These are phyloP conservation scores for Phytophthora colocasiae DNA, from an alignment of 352 stramenopile species.

Conservation along the genomic window DNA sequence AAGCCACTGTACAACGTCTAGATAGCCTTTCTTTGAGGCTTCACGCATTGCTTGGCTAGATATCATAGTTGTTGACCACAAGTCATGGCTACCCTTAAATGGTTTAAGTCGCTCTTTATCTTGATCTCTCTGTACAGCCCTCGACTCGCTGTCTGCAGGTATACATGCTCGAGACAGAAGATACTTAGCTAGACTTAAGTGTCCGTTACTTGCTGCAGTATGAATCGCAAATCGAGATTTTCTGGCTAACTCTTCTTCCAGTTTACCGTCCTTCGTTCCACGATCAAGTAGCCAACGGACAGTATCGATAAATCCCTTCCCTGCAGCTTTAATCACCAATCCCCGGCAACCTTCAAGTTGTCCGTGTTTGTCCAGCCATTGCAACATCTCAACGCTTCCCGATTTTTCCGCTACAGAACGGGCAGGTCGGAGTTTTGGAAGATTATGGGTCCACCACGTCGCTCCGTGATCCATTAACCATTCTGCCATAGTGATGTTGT, in stretches of 20 bases:
- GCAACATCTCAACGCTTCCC: too few relatives aligned
- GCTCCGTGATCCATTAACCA: too few relatives aligned
- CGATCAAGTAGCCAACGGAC: too few relatives aligned
- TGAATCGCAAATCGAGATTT: background rate
- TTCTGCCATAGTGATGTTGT: too few relatives aligned
- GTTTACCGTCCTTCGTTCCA: too few relatives aligned
- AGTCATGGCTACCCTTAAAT: background rate
- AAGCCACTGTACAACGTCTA: background rate
- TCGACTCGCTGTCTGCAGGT: background rate
- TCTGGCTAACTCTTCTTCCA: background rate
- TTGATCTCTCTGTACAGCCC: background rate
- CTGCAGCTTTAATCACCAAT: too few relatives aligned
- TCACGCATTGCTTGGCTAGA: background rate
- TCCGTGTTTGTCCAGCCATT: too few relatives aligned
- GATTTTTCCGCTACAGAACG: too few relatives aligned
- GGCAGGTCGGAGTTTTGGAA: too few relatives aligned
- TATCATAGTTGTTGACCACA: background rate
- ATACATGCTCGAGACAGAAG: background rate
- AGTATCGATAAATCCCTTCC: too few relatives aligned
- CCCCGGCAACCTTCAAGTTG: too few relatives aligned
- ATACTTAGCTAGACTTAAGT: conserved; percentile 1
- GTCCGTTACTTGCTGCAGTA: background rate
- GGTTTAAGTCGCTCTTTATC: background rate
- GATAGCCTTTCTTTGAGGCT: background rate
- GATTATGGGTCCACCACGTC: too few relatives aligned